A percentile compares a stretch with the other conserved stretches of the same genome.
Conservation (phyloP, 1,284 basidiomycete species). For the Ceratobasidium sp. region DNA sequence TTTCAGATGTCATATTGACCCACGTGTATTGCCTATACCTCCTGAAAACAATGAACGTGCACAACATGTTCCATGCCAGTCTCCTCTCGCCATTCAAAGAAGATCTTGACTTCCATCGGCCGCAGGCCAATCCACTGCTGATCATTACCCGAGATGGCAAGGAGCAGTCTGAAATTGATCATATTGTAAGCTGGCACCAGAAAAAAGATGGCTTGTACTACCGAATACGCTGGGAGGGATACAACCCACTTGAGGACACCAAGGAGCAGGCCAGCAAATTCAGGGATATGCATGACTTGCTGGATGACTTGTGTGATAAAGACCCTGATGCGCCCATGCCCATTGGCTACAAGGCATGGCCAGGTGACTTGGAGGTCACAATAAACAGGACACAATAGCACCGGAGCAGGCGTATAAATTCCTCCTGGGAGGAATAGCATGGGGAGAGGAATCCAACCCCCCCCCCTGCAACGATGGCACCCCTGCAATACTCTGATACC, state of each 20-base stretch:
- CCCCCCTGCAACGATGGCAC: too few relatives aligned
- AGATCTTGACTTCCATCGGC: background rate
- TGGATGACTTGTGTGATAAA: too few relatives aligned
- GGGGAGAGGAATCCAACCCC: too few relatives aligned
- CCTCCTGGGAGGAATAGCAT: too few relatives aligned
- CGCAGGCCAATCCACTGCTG: background rate
- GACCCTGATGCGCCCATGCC: too few relatives aligned
- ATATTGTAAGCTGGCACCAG: background rate
- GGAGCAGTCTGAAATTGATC: conserved; percentile 42
- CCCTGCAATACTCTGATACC: too few relatives aligned
- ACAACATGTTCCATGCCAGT: conserved; percentile 26
- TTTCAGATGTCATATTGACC: conserved; percentile 12
- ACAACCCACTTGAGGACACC: background rate
- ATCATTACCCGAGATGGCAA: background rate
- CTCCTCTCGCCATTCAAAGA: conserved; percentile 11
- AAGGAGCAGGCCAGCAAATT: background rate
- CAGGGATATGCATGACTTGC: too few relatives aligned
- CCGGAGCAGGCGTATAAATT: too few relatives aligned
- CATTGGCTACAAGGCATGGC: too few relatives aligned
- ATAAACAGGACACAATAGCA: too few relatives aligned
- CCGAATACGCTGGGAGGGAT: background rate
- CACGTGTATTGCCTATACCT: conserved; percentile 24
- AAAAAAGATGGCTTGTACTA: background rate
- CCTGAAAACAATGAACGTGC: conserved; percentile 16
- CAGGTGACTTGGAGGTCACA: too few relatives aligned